Percentiles rank a stretch among this genome's conserved stretches.
Evolutionary conservation across 164 flowering plant genomes (phyloP).

Genomic region (Paratinospora sagittata): DNA sequence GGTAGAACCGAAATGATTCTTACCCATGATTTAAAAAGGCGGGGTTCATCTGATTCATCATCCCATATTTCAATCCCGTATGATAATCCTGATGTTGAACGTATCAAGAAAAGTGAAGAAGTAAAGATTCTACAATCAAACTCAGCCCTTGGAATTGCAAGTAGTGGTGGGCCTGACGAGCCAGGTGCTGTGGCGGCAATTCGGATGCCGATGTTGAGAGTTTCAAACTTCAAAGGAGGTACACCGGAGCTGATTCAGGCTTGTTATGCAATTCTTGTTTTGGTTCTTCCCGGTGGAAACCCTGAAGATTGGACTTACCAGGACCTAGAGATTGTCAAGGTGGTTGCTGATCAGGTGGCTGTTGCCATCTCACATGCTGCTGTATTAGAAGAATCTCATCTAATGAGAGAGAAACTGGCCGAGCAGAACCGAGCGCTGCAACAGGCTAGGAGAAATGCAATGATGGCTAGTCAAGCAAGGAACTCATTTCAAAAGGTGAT

Average conservation of each 20-base stretch:
- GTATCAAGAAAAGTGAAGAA: slow-evolving; percentile 47
- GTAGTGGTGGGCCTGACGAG: slow-evolving; percentile 42
- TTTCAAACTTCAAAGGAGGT: slow-evolving; percentile 83
- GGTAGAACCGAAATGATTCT: slow-evolving; percentile 57
- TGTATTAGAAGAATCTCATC: slow-evolving; percentile 85
- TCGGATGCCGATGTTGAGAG: slow-evolving; percentile 91
- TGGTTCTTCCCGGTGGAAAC: slow-evolving; percentile 62
- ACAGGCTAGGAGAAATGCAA: slow-evolving; percentile 62
- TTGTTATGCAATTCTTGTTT: slow-evolving; percentile 77
- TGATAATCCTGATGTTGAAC: slow-evolving; percentile 51
- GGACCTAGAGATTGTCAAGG: slow-evolving; percentile 84
- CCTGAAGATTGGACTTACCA: slow-evolving; percentile 59
- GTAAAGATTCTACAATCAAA: slow-evolving; percentile 57
- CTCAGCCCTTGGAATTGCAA: slow-evolving; percentile 55
- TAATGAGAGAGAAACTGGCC: slow-evolving; percentile 74
- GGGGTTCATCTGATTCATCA: slow-evolving; percentile 29
- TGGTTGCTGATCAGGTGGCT: slow-evolving; percentile 96
- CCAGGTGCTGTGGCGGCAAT: slow-evolving; percentile 80
- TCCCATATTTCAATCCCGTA: too few species aligned
- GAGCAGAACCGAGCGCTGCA: slow-evolving; percentile 83
- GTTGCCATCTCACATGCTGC: slow-evolving; percentile 98
- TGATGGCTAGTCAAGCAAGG: slow-evolving; percentile 93
- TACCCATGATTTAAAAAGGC: slow-evolving; percentile 58
- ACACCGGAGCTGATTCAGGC: slow-evolving; percentile 68
- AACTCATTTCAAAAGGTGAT: slow-evolving; percentile 78